Base-by-base conservation (phyloP, 352 stramenopile genomes). In the Pythium volutum region DNA sequence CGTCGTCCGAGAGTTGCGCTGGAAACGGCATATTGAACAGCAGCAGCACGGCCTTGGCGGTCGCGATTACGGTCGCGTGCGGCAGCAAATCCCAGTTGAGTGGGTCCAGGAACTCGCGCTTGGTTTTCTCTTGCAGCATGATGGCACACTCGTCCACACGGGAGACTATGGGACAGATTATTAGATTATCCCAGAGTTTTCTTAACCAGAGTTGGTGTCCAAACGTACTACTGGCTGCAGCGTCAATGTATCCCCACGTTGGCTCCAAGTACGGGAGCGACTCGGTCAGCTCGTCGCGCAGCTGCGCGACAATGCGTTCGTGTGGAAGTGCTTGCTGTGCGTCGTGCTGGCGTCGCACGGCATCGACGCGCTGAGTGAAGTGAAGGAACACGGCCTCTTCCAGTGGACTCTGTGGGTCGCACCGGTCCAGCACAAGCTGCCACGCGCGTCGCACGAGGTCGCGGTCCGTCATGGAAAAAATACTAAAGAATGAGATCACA, bases 81-180 rank as follows among this genome's bases (percentile, higher is more conserved):
- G 81, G 78, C 10, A 55, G 26, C 23, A 88, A 62, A 62, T 88
- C 79, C 78, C 76, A 91, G 2, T 71, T 79, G 29, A 91, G 64
- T 5, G 79, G 74, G 16, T 88, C 77, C 10, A 91, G 68, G 41
- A 91, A 91, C 7, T 81, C 77, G 12, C 69, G 69, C 60, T 88
- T 85, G 8, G 56, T 67, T 42, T 76, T 65, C 22, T 76, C 77
- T 60, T 88, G 79, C 4, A 91, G 68, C 36, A 70, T 69, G 33
- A 91, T 83, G 18, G 75, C 77, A 57, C 75, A 73, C 18, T 88
- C 76, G 41, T 91, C 81, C 14, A 87, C 79, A 2, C 63, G 64
- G 3, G 81, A 71, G 0, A 88, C 81, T 88, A 22, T 18, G 6
- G 20, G 27, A 26, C 23, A n/a, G 14, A 2, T 36, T 6, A 20